Percentiles rank a stretch among this genome's conserved stretches.
phyloP scores from a whole-genome alignment of 2,329 filamentous ascomycete genomes.

The Exophiala aquamarina region DNA sequence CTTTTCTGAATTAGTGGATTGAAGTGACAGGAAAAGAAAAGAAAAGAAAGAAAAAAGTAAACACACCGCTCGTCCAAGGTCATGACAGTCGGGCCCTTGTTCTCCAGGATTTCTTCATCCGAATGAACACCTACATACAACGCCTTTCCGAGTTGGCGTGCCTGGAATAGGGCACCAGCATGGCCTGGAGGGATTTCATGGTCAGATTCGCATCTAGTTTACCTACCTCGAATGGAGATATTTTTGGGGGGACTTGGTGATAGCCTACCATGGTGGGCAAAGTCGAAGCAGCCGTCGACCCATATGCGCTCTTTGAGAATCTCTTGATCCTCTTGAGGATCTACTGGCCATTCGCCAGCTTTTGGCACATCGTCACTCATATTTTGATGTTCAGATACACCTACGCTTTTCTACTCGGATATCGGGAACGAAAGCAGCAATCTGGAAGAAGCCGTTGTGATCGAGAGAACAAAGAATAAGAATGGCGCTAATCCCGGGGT shows the following conservation, averaged over 20 bases:
- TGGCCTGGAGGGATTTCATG: constrained; percentile 61
- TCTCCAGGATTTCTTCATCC: constrained; percentile 90
- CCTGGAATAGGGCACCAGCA: constrained; percentile 94
- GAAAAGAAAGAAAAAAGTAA: constrained; percentile 23
- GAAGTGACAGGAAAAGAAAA: not conserved
- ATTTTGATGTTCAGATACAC: too few relatives aligned
- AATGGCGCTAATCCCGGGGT: too few relatives aligned
- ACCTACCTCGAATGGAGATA: too few relatives aligned
- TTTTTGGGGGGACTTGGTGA: too few relatives aligned
- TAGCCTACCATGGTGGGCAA: constrained; percentile 84
- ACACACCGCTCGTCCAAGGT: constrained; percentile 75
- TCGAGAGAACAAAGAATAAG: too few relatives aligned
- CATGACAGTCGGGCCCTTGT: constrained; percentile 99
- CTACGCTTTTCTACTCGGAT: too few relatives aligned
- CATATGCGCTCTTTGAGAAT: constrained; percentile 76
- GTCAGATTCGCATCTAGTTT: constrained; percentile 1
- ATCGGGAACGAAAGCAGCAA: too few relatives aligned
- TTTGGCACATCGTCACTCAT: constrained; percentile 41
- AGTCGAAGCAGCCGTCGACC: constrained; percentile 99
- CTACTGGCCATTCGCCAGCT: constrained; percentile 63
- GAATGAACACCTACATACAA: constrained; percentile 92
- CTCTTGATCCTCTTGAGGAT: constrained; percentile 59
- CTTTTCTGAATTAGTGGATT: constrained; percentile 42
- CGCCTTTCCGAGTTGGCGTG: constrained; percentile 83
- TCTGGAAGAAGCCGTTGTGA: too few relatives aligned